Evolutionary conservation across 2,329 filamentous ascomycete genomes (phyloP), one percentile per base, ranked within the genome.

Genomic region (Cladosporium sp.): DNA sequence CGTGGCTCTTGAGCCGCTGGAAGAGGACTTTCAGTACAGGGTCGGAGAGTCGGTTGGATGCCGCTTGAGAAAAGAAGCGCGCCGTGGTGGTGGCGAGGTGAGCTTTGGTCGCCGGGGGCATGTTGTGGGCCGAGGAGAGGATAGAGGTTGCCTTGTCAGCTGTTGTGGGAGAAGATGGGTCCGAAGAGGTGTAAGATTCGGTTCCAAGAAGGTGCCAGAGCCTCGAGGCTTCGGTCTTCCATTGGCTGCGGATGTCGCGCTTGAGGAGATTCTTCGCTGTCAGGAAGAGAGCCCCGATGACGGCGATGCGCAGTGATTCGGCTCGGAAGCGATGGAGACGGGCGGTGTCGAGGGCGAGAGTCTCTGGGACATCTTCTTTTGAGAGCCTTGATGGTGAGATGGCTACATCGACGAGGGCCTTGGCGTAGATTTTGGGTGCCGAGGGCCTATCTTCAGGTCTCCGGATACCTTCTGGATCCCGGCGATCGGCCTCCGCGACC

Each of bases 181-280:
- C 22, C 22, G 22, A 5, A 7, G 22, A 28, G 11, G 77, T 73
- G 40, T 82, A 80, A 2, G 75, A 75, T 2, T 77, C 71, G 40
- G 76, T 79, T 58, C 86, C 84, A 9, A 91, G 77, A 1, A 88
- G 80, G 1, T 80, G 72, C 73, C 86, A 81, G 58, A 91, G 81
- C n/a, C 87, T 82, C 2, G 76, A 74, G 0, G 86, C 85, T 68
- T 91, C 85, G 19, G 76, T 80, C 68, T 85, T 88, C 88, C 88
- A 93, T 16, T 85, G 82, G 10, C 80, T 80, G 42, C 88, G 82
- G 3, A 89, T 86, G 63, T 92, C 87, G 13, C 88, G 82, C 70
- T 90, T 91, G 32, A 93, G 78, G 7, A 92, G 75, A 60, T 90
- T 92, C 73, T 93, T 93, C 68, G 85, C 86, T 48, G 89, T 89